Evolutionary conservation across 495 filamentous ascomycete genomes (phyloP), one percentile per base, ranked within the genome.

Genomic region (Oleoguttula mirabilis): DNA sequence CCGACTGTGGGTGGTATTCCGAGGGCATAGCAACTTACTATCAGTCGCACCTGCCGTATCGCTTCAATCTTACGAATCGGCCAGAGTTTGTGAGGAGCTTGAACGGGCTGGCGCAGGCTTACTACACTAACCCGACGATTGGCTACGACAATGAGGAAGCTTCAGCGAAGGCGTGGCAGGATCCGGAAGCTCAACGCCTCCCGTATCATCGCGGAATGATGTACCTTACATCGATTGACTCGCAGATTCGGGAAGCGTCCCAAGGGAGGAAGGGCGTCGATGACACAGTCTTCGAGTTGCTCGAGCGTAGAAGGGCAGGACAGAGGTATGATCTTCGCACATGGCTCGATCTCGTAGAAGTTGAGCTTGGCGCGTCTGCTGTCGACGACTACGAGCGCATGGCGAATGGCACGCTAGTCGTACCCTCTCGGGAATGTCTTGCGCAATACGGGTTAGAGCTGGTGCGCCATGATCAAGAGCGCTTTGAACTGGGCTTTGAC

Each of bases 1-100:
- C 36, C 10, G 38, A 41, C 8, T 23, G 19, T 31, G 31, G 16
- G 38, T 41, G 38, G 38, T 41, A 30, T 16, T 30, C 28, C 17
- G 38, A 41, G 27, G 38, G 38, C 22, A 41, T 41, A 16, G 38
- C 38, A 4, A 41, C 38, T 7, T 41, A 41, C 21, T 41, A 41
- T 14, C 24, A 30, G 27, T 3, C 22, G 2, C 15, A 23, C n/a
- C 23, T 41, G 27, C 38, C 38, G 16, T 32, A 30, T 20, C 27
- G 27, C 11, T 32, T 41, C n/a, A 24, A 24, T 10, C 21, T 24
- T 6, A 32, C 23, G 10, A 20, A 12, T 3, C 28, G 16, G 25
- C 16, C 3, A 16, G 24, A 41, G 10, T 41, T 41, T n/a, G 5
- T 41, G 38, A 3, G 17, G 38, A 12, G 24, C 11, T 4, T 41